Conservation (phyloP, 1,284 basidiomycete genomes). For the Cutaneotrichosporon daszewskae region DNA sequence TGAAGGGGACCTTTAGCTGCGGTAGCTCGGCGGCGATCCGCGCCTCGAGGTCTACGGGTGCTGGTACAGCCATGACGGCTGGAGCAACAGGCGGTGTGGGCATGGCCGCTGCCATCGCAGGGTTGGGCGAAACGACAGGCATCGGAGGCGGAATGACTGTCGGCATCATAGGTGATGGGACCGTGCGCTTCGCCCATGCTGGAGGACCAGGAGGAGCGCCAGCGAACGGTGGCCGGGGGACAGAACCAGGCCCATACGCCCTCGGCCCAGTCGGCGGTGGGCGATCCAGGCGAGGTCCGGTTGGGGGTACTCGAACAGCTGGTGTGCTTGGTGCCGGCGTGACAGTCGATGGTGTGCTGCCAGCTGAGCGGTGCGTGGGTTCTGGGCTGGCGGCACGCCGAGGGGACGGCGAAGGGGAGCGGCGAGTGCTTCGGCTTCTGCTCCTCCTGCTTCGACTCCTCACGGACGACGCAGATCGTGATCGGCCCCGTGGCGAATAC, state of each 20-base stretch:
- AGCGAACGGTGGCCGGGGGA: conserved; percentile 2
- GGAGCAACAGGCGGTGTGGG: conserved; percentile 14
- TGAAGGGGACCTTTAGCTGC: conserved; percentile 21
- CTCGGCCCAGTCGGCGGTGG: conserved; percentile 22
- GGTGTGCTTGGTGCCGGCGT: conserved; percentile 4
- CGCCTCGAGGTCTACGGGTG: conserved; percentile 23
- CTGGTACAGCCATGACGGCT: conserved; percentile 16
- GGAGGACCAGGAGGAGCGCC: conserved; percentile 3
- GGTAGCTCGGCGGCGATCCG: conserved; percentile 33
- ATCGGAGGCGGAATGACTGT: too few relatives aligned
- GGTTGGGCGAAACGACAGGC: too few relatives aligned
- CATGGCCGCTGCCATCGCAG: conserved; percentile 8
- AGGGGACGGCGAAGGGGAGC: conserved; percentile 5
- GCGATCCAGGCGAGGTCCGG: conserved; percentile 15
- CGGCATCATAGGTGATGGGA: background rate
- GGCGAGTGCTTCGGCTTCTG: too few relatives aligned
- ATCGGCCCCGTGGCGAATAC: too few relatives aligned
- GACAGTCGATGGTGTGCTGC: conserved; percentile 3
- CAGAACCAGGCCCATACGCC: conserved; percentile 13
- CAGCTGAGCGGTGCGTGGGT: background rate
- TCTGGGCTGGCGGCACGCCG: background rate
- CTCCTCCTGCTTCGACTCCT: too few relatives aligned
- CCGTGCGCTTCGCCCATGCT: background rate
- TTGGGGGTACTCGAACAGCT: conserved; percentile 20
- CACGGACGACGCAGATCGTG: too few relatives aligned